Percentiles rank a stretch among this genome's conserved stretches.
phyloP scores from a whole-genome alignment of 768 basidiomycete species.

The Xanthoconium stramineum region DNA sequence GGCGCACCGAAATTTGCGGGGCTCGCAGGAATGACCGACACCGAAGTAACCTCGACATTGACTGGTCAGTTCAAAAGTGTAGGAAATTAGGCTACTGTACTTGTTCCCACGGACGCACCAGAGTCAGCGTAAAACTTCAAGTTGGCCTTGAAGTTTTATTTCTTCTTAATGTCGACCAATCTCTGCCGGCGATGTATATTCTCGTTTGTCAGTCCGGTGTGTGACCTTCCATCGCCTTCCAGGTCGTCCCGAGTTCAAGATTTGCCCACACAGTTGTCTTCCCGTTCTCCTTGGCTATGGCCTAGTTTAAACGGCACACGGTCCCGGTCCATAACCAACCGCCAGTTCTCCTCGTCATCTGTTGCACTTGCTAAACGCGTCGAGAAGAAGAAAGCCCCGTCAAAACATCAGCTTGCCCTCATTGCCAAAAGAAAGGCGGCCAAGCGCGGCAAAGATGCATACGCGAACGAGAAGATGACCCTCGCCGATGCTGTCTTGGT shows the following conservation, averaged over 20 bases:
- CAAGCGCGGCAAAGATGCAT: constrained; percentile 50
- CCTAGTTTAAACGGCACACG: not conserved
- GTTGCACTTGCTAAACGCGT: constrained; percentile 44
- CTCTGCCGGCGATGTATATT: constrained; percentile 27
- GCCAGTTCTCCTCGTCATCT: constrained; percentile 50
- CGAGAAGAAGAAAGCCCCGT: constrained; percentile 56
- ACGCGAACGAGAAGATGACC: constrained; percentile 63
- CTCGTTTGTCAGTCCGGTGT: constrained; percentile 17
- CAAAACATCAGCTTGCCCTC: constrained; percentile 69
- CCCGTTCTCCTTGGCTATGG: constrained; percentile 9
- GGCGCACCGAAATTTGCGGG: constrained; percentile 36
- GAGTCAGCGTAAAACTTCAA: not conserved
- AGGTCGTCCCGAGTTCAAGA: not conserved
- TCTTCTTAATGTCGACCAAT: constrained; percentile 18
- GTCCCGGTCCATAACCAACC: constrained; percentile 1
- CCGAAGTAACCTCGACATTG: constrained; percentile 40
- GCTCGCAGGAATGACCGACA: constrained; percentile 25
- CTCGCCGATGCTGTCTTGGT: constrained; percentile 65
- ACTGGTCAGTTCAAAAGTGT: not conserved
- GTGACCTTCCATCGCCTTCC: not conserved
- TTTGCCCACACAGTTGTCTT: constrained; percentile 40
- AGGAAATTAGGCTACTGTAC: not conserved
- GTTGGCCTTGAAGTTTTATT: not conserved
- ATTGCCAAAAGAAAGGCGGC: constrained; percentile 59
- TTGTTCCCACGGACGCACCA: constrained; percentile 23